Base-by-base conservation (phyloP, 140 eudicot genomes). In the Erigeron philadelphicus region DNA sequence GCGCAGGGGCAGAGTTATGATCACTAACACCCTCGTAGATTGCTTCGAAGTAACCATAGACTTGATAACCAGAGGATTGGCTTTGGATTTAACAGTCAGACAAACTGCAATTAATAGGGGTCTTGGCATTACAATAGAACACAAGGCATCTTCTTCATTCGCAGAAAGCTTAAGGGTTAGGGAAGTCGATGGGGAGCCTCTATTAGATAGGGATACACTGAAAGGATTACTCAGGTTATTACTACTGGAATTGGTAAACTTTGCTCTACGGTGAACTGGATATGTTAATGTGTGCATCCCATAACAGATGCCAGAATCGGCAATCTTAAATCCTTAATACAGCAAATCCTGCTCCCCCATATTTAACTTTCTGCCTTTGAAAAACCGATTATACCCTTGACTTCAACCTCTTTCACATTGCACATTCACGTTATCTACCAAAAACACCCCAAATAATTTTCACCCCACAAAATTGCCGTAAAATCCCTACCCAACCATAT, bases 181-280 rank as follows among this genome's bases (percentile, higher is more conserved):
- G 78, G 98, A 89, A 76, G 82, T 89, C 48, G 98, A 93, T 60
- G 98, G 98, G 41, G 95, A 89, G 47, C 98, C 98, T 13, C 88
- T 93, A 73, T 70, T 93, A 64, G 98, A 89, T 89, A 85, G 86
- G 42, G 75, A 87, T 78, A 87, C 87, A 31, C 66, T 93, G 82
- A 87, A 85, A 82, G 86, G 87, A 16, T 73, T 93, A 74, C 83
- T 89, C 74, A 81, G 98, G 79, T 90, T 89, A 38, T 79, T 93
- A 64, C 85, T 95, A 18, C 67, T 93, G 59, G 90, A 90, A 68
- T 93, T 84, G 90, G 96, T 59, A 11, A 48, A 31, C 38, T 31
- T 31, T 31, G 38, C 38, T 31, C 38, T 4, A 31, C 38, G 38
- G 38, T 31, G 38, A 31, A 31, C 38, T 31, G 38, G 38, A 31